phyloP scores from a whole-genome alignment of 768 basidiomycete genomes.

The Pleurotus ostreatus region DNA sequence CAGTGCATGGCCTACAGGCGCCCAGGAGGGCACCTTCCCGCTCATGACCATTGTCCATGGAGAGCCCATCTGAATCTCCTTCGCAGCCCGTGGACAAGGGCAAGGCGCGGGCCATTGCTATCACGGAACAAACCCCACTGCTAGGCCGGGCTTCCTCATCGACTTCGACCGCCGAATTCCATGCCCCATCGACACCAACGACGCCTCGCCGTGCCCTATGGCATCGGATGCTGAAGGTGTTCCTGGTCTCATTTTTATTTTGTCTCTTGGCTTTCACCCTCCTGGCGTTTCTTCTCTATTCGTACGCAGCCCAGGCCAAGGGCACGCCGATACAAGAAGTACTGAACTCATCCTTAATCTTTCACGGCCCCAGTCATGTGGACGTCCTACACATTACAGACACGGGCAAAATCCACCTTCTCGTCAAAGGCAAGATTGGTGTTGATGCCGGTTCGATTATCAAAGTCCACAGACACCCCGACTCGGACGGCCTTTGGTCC shows the following conservation, averaged over 20 bases:
- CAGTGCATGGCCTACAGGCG: too few relatives aligned
- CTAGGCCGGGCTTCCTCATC: constrained; percentile 31
- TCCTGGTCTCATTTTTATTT: constrained; percentile 50
- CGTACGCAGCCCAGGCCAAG: constrained; percentile 57
- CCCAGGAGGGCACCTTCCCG: background rate
- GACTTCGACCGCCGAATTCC: constrained; percentile 24
- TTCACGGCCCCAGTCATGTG: constrained; percentile 58
- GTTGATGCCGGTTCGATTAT: constrained; percentile 63
- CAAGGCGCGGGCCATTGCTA: constrained; percentile 44
- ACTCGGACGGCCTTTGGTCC: constrained; percentile 39
- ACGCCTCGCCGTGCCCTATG: constrained; percentile 28
- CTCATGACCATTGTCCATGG: background rate
- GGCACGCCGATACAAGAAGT: constrained; percentile 54
- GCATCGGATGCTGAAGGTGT: constrained; percentile 42
- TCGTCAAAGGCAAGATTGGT: constrained; percentile 53
- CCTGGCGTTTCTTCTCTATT: constrained; percentile 54
- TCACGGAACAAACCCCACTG: constrained; percentile 53
- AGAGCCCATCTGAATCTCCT: background rate
- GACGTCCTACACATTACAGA: constrained; percentile 59
- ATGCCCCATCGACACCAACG: constrained; percentile 17
- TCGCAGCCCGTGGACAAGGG: constrained; percentile 37
- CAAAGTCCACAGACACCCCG: constrained; percentile 44
- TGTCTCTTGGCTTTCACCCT: constrained; percentile 42
- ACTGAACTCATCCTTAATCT: constrained; percentile 47
- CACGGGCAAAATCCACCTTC: constrained; percentile 57